Evolutionary conservation across 2,329 filamentous ascomycete species (phyloP).

Genomic region (Camptophora hylomeconis): DNA sequence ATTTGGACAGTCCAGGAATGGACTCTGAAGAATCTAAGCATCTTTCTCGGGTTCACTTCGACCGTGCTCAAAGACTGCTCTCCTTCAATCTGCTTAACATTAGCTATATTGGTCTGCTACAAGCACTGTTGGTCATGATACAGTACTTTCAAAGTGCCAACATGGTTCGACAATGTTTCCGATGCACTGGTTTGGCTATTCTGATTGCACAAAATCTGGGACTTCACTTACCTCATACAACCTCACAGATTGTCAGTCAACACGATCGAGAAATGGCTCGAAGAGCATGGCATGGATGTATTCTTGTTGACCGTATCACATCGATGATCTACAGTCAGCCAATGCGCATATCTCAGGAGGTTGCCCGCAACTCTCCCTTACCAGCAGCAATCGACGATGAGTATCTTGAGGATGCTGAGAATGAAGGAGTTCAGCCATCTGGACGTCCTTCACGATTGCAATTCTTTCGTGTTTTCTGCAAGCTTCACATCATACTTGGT

Average conservation of each 20-base stretch:
- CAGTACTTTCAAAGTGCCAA: constrained; percentile 39
- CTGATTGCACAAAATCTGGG: constrained; percentile 36
- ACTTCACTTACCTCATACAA: constrained; percentile 31
- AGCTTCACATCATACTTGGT: too few relatives aligned
- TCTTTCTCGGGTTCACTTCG: constrained; percentile 24
- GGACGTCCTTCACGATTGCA: too few relatives aligned
- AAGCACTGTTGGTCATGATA: not conserved
- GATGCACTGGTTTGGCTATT: constrained; percentile 32
- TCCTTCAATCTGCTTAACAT: too few relatives aligned
- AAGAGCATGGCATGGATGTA: constrained; percentile 24
- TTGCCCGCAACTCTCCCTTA: constrained; percentile 19
- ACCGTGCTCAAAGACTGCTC: constrained; percentile 30
- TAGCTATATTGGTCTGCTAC: not conserved
- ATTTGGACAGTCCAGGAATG: constrained; percentile 28
- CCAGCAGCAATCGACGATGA: constrained; percentile 23
- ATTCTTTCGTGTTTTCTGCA: too few relatives aligned
- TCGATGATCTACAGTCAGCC: constrained; percentile 27
- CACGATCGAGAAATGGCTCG: constrained; percentile 18
- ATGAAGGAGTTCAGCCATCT: too few relatives aligned
- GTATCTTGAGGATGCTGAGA: constrained; percentile 14
- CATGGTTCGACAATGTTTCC: constrained; percentile 33
- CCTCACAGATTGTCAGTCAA: constrained; percentile 16
- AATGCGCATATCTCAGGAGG: constrained; percentile 22
- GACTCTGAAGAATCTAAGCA: constrained; percentile 29
- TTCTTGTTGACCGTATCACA: constrained; percentile 26